Evolutionary conservation across 2,329 filamentous ascomycete species (phyloP), one percentile per base, ranked within the genome.

Genomic region (Cercospora sesami): DNA sequence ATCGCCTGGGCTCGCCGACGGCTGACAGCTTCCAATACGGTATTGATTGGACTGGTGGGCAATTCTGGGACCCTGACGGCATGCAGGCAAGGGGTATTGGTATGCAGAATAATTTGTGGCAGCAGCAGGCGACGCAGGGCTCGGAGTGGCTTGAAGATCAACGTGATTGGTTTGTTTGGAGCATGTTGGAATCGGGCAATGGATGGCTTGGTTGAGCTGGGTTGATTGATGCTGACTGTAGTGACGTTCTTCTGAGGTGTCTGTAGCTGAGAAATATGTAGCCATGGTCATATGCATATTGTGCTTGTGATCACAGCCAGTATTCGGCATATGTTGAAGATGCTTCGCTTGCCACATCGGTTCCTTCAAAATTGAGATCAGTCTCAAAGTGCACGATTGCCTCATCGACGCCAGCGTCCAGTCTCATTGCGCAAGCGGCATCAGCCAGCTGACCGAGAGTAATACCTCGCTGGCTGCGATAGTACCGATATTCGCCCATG

Each of bases 321-420:
- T 64, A 57, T 16, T 64, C 30, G 6, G 62, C 16, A 31, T 57
- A 64, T 64, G 18, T 39, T 3, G 62, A 57, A 26, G 48, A 64
- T 18, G 51, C 33, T 59, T 57, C 33, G n/a, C 30, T 58, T 9
- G 62, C 18, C 26, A 64, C 23, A 14, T 62, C 63, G 28, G 14
- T 30, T 8, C 66, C 66, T 21, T 63, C 28, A 16, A 59, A 26
- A 48, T 59, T 51, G 14, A 68, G 60, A 8, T 68, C 66, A 8
- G 63, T 68, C 28, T 68, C 63, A 53, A 68, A 68, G 18, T 68
- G 66, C 23, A 68, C 59, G 14, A 68, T 65, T 2, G 66, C 66
- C 18, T 65, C 63, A 7, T 68, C 66, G 10, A 65, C 63, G 16
- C 57, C 61, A 33, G 62, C 61, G 10, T 57, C 23, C 5, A n/a